Base-by-base conservation (phyloP, 805 yeast species). In the Barnettozyma californica region DNA sequence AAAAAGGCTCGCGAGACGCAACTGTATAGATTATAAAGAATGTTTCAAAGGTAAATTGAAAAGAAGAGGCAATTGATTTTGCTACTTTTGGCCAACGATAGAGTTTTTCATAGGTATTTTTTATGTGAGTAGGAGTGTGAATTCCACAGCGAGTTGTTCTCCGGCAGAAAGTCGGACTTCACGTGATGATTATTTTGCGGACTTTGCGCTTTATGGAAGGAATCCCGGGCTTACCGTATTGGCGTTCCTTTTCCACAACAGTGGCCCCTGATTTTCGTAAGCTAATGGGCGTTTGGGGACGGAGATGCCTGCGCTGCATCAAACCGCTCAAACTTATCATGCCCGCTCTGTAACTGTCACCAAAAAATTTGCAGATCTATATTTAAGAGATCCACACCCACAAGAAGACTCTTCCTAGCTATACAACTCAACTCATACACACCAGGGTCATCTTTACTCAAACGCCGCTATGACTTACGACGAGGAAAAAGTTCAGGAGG, bases 401-500 rank as follows among this genome's bases (percentile, higher is more conserved):
- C 21, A 21, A 35, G 7, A 35, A 35, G 5, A 7, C 38, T 11
- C 5, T 16, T 11, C 7, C 4, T 10, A 35, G 14, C 6, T 2
- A 9, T 16, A 5, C 16, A 35, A 5, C 38, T n/a, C n/a, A n/a
- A n/a, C n/a, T n/a, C n/a, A n/a, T n/a, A n/a, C 11, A 35, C 21
- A 16, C 14, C 3, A 14, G 13, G 25, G 25, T 5, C 25, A 23
- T 5, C 25, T 18, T 13, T 19, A 35, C 9, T 16, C 38, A 16
- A 38, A 29, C 11, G 11, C 33, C 7, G 6, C 9, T 14, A 47
- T 36, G 44, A 48, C 49, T 26, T 13, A 42, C 35, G 43, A 50
- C 25, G 37, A 42, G 23, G 42, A 42, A n/a, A 44, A 13, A 20
- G 53, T 56, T 2, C 45, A 41, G 13, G 56, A 57, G 39, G 45